A percentile compares a stretch with the other conserved stretches of the same genome.
These are phyloP conservation scores for Hansenula lynferdii DNA, from an alignment of 1,139 yeast genomes.

Conservation along the genomic window DNA sequence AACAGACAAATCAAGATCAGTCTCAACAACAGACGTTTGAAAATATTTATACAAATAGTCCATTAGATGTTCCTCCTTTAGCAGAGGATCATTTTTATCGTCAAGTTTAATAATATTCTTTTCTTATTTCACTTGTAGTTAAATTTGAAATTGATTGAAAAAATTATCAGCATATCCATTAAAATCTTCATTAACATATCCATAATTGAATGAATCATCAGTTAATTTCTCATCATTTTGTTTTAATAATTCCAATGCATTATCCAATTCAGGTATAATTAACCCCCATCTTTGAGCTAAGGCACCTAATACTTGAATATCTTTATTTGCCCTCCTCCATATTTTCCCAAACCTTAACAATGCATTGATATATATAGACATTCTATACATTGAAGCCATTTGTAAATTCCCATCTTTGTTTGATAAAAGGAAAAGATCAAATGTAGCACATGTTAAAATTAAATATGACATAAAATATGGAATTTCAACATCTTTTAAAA, in stretches of 20 bases:
- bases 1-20: not conserved
- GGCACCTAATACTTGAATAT: slow-evolving; percentile 19
- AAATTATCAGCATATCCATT: not conserved
- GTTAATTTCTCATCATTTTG: not conserved
- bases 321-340: slow-evolving; percentile 25
- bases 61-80: not conserved
- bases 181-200: not conserved
- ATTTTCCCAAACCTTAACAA: slow-evolving; percentile 16
- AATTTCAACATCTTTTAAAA: slow-evolving; percentile 9
- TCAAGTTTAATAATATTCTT: not conserved
- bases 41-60: not conserved
- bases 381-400: slow-evolving; percentile 13
- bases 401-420: slow-evolving; percentile 18
- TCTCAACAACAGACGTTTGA: not conserved
- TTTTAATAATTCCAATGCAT: slow-evolving; percentile 2
- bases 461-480: slow-evolving; percentile 26
- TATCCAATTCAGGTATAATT: slow-evolving; percentile 8
- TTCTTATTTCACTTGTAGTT: not conserved
- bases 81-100: not conserved
- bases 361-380: slow-evolving; percentile 18
- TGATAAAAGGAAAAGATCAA: slow-evolving; percentile 25
- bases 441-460: slow-evolving; percentile 25
- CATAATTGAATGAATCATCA: slow-evolving; percentile 1
- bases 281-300: slow-evolving; percentile 23
- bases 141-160: not conserved